These are phyloP conservation scores for Russula lepida DNA, from an alignment of 768 basidiomycete genomes.

Conservation along the genomic window DNA sequence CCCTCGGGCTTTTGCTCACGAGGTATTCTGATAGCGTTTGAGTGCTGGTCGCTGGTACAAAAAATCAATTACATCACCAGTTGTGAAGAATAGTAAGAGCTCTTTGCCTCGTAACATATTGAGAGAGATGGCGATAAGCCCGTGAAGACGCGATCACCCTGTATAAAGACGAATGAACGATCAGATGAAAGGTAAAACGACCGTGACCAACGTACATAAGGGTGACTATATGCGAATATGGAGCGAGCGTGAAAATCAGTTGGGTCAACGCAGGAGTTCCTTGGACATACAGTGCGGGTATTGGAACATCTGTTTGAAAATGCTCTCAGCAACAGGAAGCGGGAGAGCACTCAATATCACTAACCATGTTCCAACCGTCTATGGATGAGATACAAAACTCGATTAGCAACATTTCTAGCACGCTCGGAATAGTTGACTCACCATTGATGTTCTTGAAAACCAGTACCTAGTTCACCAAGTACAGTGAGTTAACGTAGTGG, in stretches of 20 bases:
- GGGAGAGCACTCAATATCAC: background rate
- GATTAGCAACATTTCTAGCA: background rate
- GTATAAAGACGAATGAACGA: background rate
- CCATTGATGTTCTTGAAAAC: constrained; percentile 18
- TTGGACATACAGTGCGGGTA: constrained; percentile 16
- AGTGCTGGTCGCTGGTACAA: constrained; percentile 6
- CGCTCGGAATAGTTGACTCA: background rate
- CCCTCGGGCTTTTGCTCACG: background rate
- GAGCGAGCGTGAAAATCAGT: background rate
- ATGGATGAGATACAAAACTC: background rate
- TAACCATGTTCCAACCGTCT: constrained; percentile 18
- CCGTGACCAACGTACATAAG: constrained; percentile 6
- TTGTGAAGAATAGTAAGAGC: background rate
- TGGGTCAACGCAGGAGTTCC: background rate
- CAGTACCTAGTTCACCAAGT: background rate
- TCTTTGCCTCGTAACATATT: constrained; percentile 15
- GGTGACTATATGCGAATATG: background rate
- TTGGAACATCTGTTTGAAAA: constrained; percentile 15
- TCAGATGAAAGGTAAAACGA: background rate
- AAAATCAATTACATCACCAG: background rate
- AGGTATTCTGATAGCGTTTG: background rate
- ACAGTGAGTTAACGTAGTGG: background rate
- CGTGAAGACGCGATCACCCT: constrained; percentile 18
- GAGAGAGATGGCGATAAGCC: constrained; percentile 18
- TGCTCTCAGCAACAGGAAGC: background rate